phyloP scores from a whole-genome alignment of 2,329 filamentous ascomycete genomes.

The Fusarium protoensiforme region DNA sequence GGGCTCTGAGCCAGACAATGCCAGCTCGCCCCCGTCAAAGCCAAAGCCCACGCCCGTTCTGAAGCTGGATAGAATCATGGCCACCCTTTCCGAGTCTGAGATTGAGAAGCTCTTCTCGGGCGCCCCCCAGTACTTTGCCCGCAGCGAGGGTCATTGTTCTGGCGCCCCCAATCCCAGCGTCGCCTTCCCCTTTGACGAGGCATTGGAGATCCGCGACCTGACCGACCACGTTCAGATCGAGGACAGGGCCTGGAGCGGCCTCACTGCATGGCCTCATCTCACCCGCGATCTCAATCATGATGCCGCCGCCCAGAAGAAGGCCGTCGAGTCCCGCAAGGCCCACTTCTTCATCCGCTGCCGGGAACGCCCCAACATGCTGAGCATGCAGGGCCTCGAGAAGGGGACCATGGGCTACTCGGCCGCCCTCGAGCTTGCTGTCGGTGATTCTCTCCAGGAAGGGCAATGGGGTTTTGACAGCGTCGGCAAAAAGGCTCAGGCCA shows the following conservation, averaged over 20 bases:
- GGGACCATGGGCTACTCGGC: slow-evolving; percentile 77
- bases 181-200: slow-evolving; percentile 75
- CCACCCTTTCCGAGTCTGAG: slow-evolving; percentile 67
- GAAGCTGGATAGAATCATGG: slow-evolving; percentile 68
- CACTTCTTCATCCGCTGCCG: slow-evolving; percentile 69
- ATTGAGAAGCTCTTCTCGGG: slow-evolving; percentile 79
- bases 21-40: slow-evolving; percentile 42
- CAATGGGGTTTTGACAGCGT: slow-evolving; percentile 69
- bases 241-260: slow-evolving; percentile 70
- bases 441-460: slow-evolving; percentile 72
- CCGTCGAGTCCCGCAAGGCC: slow-evolving; percentile 59
- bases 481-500: slow-evolving; percentile 64
- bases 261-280: slow-evolving; percentile 73
- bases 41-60: slow-evolving; percentile 55
- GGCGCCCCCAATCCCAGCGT: slow-evolving; percentile 71
- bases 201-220: slow-evolving; percentile 69
- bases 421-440: slow-evolving; percentile 72
- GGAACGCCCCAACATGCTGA: slow-evolving; percentile 77
- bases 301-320: slow-evolving; percentile 54
- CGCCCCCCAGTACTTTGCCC: slow-evolving; percentile 77
- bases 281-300: slow-evolving; percentile 62
- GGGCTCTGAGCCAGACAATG: slow-evolving; percentile 46
- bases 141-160: slow-evolving; percentile 68
- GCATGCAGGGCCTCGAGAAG: slow-evolving; percentile 76
- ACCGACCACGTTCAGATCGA: slow-evolving; percentile 73